A percentile compares a stretch with the other conserved stretches of the same genome.
Conservation (phyloP, 768 basidiomycete genomes). For the Amanita pseudoporphyria region DNA sequence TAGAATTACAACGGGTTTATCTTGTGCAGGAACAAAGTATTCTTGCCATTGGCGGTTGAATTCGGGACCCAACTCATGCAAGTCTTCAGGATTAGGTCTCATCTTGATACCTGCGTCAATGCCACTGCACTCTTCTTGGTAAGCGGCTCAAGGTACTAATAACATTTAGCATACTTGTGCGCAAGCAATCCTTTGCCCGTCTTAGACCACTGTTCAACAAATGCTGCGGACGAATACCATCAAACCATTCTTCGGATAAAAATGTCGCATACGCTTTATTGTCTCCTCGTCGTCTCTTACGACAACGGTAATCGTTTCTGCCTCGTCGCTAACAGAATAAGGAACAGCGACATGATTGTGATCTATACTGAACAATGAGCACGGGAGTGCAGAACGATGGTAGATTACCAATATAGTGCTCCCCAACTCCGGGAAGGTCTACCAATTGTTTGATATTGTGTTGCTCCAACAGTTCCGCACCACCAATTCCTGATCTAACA, state of each 20-base stretch:
- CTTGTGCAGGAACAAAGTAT: conserved; percentile 40
- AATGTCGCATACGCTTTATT: conserved; percentile 25
- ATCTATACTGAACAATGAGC: conserved; percentile 19
- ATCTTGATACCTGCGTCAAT: conserved; percentile 48
- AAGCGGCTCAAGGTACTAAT: neutral
- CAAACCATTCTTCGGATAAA: neutral
- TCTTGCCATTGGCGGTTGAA: conserved; percentile 40
- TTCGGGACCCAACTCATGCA: conserved; percentile 37
- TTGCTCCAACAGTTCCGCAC: conserved; percentile 32
- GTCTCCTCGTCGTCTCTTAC: conserved; percentile 29
- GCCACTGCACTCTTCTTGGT: conserved; percentile 27
- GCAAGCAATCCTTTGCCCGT: conserved; percentile 39
- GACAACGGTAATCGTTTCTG: conserved; percentile 39
- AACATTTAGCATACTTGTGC: conserved; percentile 35
- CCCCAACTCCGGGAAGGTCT: conserved; percentile 70
- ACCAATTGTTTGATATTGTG: conserved; percentile 40
- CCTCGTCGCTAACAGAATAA: conserved; percentile 34
- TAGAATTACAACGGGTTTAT: conserved; percentile 44
- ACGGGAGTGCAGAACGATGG: neutral
- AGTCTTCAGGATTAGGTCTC: conserved; percentile 39
- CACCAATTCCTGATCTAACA: conserved; percentile 56
- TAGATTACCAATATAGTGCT: conserved; percentile 46
- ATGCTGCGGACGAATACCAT: conserved; percentile 7
- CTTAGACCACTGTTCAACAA: conserved; percentile 19
- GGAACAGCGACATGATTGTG: conserved; percentile 28